Base-by-base conservation (phyloP, 495 filamentous ascomycete species). In the Tuber indicum region DNA sequence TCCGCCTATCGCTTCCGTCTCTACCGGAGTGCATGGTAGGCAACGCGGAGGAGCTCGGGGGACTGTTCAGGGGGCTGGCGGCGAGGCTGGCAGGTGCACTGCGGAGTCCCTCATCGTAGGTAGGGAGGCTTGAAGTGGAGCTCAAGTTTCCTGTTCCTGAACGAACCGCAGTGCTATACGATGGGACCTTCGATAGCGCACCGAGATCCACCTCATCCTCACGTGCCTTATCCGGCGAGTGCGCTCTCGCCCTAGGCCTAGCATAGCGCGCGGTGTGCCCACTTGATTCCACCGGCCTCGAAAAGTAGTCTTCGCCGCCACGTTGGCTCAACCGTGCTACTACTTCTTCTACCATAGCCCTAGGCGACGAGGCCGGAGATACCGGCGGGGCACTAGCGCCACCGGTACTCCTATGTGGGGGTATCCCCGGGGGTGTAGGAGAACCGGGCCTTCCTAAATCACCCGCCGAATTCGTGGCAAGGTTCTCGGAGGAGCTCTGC, bases 401-500 rank as follows among this genome's bases (percentile, higher is more conserved):
- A 19, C 46, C 70, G 23, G 74, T 66, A 32, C 69, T 66, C 70
- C 75, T 74, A 45, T 72, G 73, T 17, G 26, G 12, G 41, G 77
- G 81, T n/a, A 82, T 76, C 23, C 75, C 66, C 0, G 71, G 72
- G 10, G 75, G 77, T n/a, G 70, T 75, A 70, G 62, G 72, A 21
- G 44, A 49, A 7, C 74, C 46, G 21, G 80, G 72, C 74, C 80
- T 86, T 32, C 74, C 77, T n/a, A 66, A 74, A 70, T 74, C 74
- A n/a, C 52, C 23, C 14, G 80, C 41, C 84, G 75, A 49, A 70
- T 89, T 74, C 12, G 84, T 82, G 23, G 89, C 86, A 70, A 97
- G 86, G 79, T 97, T 94, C 77, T 99, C 95, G 6, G 87, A 78
- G 8, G 95, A 98, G 42, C 91, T 90, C 41, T 89, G 89, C 49